Percentiles rank a stretch among this genome's conserved stretches.
Conservation (phyloP, 2,329 filamentous ascomycete species). For the Aspergillus sp. region DNA sequence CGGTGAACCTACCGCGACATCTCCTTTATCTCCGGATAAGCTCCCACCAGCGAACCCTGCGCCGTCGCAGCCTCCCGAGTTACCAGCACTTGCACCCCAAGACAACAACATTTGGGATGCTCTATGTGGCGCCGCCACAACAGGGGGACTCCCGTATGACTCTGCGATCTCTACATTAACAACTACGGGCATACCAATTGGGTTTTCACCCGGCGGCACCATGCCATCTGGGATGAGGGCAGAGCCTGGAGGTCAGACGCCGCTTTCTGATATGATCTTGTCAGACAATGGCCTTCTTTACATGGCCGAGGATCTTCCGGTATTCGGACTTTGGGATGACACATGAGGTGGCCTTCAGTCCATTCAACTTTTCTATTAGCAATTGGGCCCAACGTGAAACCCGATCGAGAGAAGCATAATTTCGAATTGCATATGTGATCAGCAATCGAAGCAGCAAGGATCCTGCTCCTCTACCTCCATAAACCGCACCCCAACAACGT, state of each 20-base stretch:
- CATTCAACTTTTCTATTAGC: background rate
- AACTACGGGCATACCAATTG: slow-evolving; percentile 33
- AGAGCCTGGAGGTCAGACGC: slow-evolving; percentile 26
- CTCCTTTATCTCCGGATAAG: slow-evolving; percentile 26
- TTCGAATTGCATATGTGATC: background rate
- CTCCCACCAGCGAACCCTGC: slow-evolving; percentile 13
- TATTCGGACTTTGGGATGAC: slow-evolving; percentile 34
- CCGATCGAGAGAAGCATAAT: too few species aligned
- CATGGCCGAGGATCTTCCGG: slow-evolving; percentile 34
- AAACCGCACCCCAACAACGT: background rate
- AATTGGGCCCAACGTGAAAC: too few species aligned
- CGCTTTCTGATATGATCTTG: slow-evolving; percentile 33
- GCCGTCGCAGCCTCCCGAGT: slow-evolving; percentile 14
- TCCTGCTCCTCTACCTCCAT: background rate
- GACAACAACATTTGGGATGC: slow-evolving; percentile 31
- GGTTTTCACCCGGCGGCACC: slow-evolving; percentile 32
- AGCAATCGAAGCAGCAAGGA: background rate
- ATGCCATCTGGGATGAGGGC: slow-evolving; percentile 20
- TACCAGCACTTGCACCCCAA: slow-evolving; percentile 10
- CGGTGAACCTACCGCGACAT: slow-evolving; percentile 16
- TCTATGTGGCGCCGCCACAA: slow-evolving; percentile 23
- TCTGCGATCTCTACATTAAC: slow-evolving; percentile 33
- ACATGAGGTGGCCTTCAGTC: slow-evolving; percentile 8
- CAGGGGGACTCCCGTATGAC: slow-evolving; percentile 27
- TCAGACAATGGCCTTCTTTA: slow-evolving; percentile 35